These are phyloP conservation scores for Punica granatum DNA, from an alignment of 345 rosid genomes.

Conservation along the genomic window DNA sequence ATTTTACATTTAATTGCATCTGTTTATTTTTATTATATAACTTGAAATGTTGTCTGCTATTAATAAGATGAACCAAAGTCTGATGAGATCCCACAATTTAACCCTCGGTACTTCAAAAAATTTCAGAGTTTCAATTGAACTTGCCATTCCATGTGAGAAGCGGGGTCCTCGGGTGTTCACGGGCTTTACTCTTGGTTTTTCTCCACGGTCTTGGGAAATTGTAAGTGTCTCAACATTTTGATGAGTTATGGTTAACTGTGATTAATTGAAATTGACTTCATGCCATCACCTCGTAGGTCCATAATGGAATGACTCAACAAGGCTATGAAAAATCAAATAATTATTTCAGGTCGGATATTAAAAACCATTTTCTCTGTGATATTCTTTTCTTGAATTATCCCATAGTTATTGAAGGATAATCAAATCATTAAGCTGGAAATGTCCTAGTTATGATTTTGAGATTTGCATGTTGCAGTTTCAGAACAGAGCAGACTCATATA, in stretches of 20 bases:
- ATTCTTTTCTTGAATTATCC: not conserved
- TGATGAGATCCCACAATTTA: not conserved
- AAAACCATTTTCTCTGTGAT: not conserved
- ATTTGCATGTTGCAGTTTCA: constrained; percentile 41
- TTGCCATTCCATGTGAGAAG: constrained; percentile 81
- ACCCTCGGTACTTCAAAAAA: constrained; percentile 4
- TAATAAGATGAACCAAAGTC: not conserved
- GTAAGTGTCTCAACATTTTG: constrained; percentile 32
- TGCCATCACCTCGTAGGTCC: constrained; percentile 40
- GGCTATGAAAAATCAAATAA: constrained; percentile 58
- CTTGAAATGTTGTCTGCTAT: not conserved
- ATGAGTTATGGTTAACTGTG: not conserved
- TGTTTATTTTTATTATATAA: not conserved
- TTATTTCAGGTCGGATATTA: constrained; percentile 53
- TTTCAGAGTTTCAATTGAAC: constrained; percentile 60
- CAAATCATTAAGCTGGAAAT: not conserved
- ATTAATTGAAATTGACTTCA: constrained; percentile 3
- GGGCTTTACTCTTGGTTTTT: constrained; percentile 93
- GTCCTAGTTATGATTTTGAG: not conserved
- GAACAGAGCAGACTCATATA: constrained; percentile 68
- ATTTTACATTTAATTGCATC: not conserved
- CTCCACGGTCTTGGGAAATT: constrained; percentile 92
- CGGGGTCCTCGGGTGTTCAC: constrained; percentile 70
- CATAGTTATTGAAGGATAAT: not conserved
- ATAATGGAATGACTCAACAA: constrained; percentile 81